Evolutionary conservation across 495 filamentous ascomycete species (phyloP).

Genomic region (Tuber microsphaerosporum): DNA sequence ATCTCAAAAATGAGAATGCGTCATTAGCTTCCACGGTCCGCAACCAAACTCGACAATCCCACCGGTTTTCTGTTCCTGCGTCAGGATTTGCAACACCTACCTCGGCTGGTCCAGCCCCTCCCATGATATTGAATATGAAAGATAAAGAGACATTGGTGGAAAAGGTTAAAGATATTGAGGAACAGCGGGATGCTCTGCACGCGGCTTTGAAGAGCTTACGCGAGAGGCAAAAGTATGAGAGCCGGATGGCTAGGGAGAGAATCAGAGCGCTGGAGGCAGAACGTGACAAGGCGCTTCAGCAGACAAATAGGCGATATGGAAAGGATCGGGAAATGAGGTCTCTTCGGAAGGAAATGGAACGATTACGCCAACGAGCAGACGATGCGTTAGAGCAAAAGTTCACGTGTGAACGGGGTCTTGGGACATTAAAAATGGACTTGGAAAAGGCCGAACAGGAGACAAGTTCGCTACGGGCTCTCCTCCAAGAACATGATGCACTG

Average conservation of each 20-base stretch:
- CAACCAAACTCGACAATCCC: conserved; percentile 21
- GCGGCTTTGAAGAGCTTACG: conserved; percentile 75
- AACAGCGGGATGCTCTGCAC: conserved; percentile 88
- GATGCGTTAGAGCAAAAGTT: conserved; percentile 95
- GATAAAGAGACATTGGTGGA: conserved; percentile 62
- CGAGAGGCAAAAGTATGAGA: conserved; percentile 76
- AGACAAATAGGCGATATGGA: conserved; percentile 63
- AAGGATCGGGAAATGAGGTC: conserved; percentile 74
- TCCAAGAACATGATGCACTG: conserved; percentile 80
- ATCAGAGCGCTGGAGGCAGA: conserved; percentile 69
- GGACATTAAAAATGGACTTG: conserved; percentile 91
- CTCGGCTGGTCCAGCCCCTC: conserved; percentile 14
- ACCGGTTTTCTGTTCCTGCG: conserved; percentile 25
- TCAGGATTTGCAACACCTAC: conserved; percentile 33
- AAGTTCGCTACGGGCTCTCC: conserved; percentile 63
- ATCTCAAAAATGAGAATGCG: conserved; percentile 61
- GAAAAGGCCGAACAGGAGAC: conserved; percentile 94
- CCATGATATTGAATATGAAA: conserved; percentile 27
- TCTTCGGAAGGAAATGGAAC: conserved; percentile 75
- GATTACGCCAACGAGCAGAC: conserved; percentile 78
- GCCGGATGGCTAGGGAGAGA: conserved; percentile 69
- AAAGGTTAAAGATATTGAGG: conserved; percentile 82
- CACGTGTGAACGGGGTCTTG: conserved; percentile 88
- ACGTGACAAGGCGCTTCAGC: conserved; percentile 61
- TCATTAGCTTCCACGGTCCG: conserved; percentile 40